phyloP scores from a whole-genome alignment of 176 grass and related monocot species.

The Ananas comosus region DNA sequence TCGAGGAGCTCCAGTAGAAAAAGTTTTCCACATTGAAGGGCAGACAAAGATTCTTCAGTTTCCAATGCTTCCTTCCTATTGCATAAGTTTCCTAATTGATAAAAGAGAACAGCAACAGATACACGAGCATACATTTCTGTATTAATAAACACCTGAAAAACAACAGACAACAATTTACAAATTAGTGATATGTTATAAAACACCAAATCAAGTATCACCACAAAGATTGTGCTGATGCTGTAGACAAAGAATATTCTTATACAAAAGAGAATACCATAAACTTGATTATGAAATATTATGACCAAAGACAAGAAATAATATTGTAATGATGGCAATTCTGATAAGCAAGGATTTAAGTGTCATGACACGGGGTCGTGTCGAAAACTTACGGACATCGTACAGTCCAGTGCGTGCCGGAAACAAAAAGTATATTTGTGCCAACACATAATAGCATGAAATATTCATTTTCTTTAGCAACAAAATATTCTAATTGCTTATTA shows the following conservation, averaged over 20 bases:
- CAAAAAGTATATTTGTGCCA: too few relatives aligned
- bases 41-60: constrained; percentile 34
- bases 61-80: constrained; percentile 19
- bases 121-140: constrained; percentile 89
- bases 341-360: too few relatives aligned
- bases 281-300: not conserved
- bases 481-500: too few relatives aligned
- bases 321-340: not conserved
- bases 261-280: not conserved
- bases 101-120: constrained; percentile 76
- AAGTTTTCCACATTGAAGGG: constrained; percentile 55
- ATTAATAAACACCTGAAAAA: constrained; percentile 83
- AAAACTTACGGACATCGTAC: too few relatives aligned
- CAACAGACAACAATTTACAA: constrained; percentile 7
- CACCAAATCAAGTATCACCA: not conserved
- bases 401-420: too few relatives aligned
- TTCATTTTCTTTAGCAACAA: too few relatives aligned
- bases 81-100: constrained; percentile 45
- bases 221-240: too few relatives aligned
- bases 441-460: too few relatives aligned
- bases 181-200: not conserved
- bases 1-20: constrained; percentile 75
- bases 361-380: too few relatives aligned
- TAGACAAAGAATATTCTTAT: not conserved
- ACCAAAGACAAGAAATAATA: too few relatives aligned